Percentiles rank a stretch among this genome's conserved stretches.
Conservation (phyloP, 2,329 filamentous ascomycete genomes). For the Arthrobotrys sphaeroides region DNA sequence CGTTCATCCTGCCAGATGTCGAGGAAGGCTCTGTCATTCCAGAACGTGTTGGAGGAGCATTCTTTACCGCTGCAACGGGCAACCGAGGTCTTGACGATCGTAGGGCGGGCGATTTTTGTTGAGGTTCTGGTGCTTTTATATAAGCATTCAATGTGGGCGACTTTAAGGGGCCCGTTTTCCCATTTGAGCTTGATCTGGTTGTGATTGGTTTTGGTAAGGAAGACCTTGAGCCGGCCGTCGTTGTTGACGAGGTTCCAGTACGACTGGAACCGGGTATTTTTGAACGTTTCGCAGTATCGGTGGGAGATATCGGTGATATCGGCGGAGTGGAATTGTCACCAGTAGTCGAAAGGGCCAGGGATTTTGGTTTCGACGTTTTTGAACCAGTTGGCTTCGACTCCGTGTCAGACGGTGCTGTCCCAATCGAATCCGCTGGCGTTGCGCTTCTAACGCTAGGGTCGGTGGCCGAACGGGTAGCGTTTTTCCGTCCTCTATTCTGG, state of each 20-base stretch:
- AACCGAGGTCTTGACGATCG: constrained; percentile 48
- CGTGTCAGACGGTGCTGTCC: constrained; percentile 42
- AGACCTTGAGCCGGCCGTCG: constrained; percentile 34
- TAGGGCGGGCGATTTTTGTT: constrained; percentile 39
- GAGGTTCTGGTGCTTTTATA: constrained; percentile 44
- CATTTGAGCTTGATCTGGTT: constrained; percentile 39
- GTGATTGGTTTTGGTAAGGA: constrained; percentile 45
- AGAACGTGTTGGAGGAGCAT: constrained; percentile 58
- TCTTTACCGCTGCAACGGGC: constrained; percentile 46
- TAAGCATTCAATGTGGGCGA: constrained; percentile 48
- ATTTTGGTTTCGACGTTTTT: constrained; percentile 44
- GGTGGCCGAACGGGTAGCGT: constrained; percentile 23
- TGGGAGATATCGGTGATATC: constrained; percentile 46
- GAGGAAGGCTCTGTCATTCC: constrained; percentile 46
- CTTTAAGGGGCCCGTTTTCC: constrained; percentile 38
- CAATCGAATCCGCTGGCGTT: constrained; percentile 41
- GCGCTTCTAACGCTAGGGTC: constrained; percentile 41
- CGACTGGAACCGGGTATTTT: constrained; percentile 13
- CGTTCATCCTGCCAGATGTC: constrained; percentile 40
- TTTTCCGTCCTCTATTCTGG: constrained; percentile 31
- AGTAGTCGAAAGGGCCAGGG: constrained; percentile 1
- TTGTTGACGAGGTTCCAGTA: constrained; percentile 25
- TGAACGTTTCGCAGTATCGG: constrained; percentile 27
- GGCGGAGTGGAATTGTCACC: constrained; percentile 38
- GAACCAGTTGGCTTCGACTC: constrained; percentile 27